phyloP scores from a whole-genome alignment of 306 rosid species.

The Medicago lupulina region DNA sequence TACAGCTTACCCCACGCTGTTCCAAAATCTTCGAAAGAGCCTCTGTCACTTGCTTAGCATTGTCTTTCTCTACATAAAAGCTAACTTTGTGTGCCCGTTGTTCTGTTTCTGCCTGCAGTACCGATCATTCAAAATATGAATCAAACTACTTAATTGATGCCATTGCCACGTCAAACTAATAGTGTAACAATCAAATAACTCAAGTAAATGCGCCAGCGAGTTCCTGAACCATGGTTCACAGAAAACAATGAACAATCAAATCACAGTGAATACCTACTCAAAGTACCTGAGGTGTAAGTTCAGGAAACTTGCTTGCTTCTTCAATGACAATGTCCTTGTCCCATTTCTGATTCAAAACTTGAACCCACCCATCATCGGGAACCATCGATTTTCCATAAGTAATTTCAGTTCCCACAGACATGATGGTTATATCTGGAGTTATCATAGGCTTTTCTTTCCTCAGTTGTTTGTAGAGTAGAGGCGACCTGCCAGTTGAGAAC shows the following conservation, averaged over 20 bases:
- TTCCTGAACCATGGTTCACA: constrained; percentile 2
- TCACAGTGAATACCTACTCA: constrained; percentile 16
- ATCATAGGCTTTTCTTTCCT: constrained; percentile 96
- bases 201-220: background rate
- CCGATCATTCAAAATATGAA: constrained; percentile 34
- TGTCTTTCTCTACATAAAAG: constrained; percentile 81
- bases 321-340: constrained; percentile 69
- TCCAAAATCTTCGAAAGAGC: constrained; percentile 70
- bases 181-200: constrained; percentile 14
- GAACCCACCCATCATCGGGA: constrained; percentile 91
- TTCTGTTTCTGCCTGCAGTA: constrained; percentile 88
- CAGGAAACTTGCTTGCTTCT: constrained; percentile 78
- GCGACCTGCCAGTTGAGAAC: constrained; percentile 95
- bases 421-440: constrained; percentile 90
- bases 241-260: constrained; percentile 18
- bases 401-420: constrained; percentile 99
- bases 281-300: constrained; percentile 84
- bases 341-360: constrained; percentile 83
- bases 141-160: constrained; percentile 24
- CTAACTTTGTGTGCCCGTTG: constrained; percentile 90
- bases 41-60: constrained; percentile 69
- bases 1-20: constrained; percentile 70
- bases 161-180: background rate
- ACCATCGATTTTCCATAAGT: constrained; percentile 83
- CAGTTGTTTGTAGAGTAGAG: constrained; percentile 80